A percentile compares a stretch with the other conserved stretches of the same genome.
Conservation (phyloP, 2,329 filamentous ascomycete species). For the Pyrenophora teres region DNA sequence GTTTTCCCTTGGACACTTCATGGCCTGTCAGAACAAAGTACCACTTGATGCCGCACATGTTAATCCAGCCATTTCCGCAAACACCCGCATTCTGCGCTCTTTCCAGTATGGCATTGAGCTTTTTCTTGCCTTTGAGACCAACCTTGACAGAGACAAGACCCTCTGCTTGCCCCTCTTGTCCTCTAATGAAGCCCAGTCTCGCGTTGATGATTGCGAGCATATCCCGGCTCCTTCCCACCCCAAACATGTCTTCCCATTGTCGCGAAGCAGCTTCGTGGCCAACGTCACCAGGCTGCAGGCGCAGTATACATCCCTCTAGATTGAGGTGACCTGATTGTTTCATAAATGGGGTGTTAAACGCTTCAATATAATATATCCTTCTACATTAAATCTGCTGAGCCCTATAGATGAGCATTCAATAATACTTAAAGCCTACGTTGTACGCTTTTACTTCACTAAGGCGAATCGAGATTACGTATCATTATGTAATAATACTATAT, state of each 20-base stretch:
- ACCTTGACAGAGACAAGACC: constrained; percentile 49
- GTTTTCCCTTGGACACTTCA: constrained; percentile 21
- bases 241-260: constrained; percentile 51
- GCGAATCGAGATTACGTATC: no score
- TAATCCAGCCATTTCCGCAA: constrained; percentile 39
- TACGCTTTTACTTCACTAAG: no score
- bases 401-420: no score
- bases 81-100: constrained; percentile 40
- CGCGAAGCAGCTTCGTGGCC: constrained; percentile 45
- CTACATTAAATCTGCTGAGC: no score
- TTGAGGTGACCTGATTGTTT: constrained; percentile 42
- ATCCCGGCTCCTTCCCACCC: constrained; percentile 49
- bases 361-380: no score
- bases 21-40: constrained; percentile 37
- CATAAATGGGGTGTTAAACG: constrained; percentile 32
- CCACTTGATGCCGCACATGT: constrained; percentile 50
- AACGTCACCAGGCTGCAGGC: constrained; percentile 46
- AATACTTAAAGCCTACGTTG: no score
- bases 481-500: no score
- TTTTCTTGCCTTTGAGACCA: constrained; percentile 43
- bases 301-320: constrained; percentile 44
- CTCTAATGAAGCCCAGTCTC: constrained; percentile 45
- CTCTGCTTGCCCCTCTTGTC: constrained; percentile 39
- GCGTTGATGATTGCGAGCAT: constrained; percentile 46
- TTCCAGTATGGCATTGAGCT: constrained; percentile 40